phyloP scores from a whole-genome alignment of 345 rosid species.

The Gossypium arboreum region DNA sequence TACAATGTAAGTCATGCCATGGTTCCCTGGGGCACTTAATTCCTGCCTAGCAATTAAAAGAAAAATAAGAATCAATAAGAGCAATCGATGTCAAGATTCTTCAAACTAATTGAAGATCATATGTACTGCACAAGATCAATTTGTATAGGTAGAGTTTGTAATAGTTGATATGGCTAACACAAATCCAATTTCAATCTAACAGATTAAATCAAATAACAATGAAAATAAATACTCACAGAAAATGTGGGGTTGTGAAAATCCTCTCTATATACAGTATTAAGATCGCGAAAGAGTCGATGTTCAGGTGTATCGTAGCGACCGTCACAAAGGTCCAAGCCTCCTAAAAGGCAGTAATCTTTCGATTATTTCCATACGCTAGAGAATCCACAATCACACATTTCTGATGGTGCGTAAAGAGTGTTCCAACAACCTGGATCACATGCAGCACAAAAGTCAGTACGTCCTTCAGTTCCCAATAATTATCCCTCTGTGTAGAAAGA shows the following conservation, averaged over 20 bases:
- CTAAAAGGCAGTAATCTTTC: conserved; percentile 60
- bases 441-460: not conserved
- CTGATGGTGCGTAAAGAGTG: conserved; percentile 70
- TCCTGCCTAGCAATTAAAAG: conserved; percentile 1
- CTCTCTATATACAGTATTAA: conserved; percentile 43
- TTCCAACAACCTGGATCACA: conserved; percentile 61
- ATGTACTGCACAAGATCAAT: too few species aligned
- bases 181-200: not conserved
- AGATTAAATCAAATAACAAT: not conserved
- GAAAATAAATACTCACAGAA: conserved; percentile 28
- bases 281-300: conserved; percentile 55
- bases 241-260: conserved; percentile 66
- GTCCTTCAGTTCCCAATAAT: not conserved
- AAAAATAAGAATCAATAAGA: not conserved
- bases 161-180: not conserved
- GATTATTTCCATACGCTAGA: conserved; percentile 55
- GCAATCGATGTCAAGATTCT: not conserved
- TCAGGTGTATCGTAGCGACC: conserved; percentile 76
- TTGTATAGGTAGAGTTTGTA: not conserved
- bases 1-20: conserved; percentile 44
- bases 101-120: not conserved
- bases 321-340: conserved; percentile 75
- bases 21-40: not conserved
- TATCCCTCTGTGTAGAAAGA: not conserved
- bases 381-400: conserved; percentile 71